Percentiles rank a stretch among this genome's conserved stretches.
Conservation (phyloP, 495 filamentous ascomycete genomes). For the Daldinia concentrica region DNA sequence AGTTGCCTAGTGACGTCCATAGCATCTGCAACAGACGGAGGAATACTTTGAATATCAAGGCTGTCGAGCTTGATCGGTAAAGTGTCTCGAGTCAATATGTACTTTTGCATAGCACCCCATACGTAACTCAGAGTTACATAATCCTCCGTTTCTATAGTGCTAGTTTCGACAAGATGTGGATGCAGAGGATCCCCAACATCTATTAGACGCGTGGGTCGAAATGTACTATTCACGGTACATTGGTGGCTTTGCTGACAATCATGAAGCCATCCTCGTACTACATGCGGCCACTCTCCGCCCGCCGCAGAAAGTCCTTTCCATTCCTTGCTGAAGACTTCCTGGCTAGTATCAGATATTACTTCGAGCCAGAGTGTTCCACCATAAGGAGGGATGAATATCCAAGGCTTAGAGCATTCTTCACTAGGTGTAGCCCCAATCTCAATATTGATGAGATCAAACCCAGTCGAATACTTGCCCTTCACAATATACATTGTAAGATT, state of each 20-base stretch:
- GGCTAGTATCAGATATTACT: constrained; percentile 3
- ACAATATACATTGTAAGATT: neutral
- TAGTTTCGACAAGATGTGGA: constrained; percentile 4
- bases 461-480: constrained; percentile 5
- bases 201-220: constrained; percentile 12
- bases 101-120: constrained; percentile 10
- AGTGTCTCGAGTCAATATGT: neutral
- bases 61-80: neutral
- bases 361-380: constrained; percentile 13
- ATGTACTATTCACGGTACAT: neutral
- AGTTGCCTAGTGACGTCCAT: constrained; percentile 3
- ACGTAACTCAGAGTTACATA: constrained; percentile 13
- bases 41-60: constrained; percentile 4
- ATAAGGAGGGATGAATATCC: constrained; percentile 16
- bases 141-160: neutral
- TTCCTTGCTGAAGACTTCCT: neutral
- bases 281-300: neutral
- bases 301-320: constrained; percentile 7
- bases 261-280: constrained; percentile 10
- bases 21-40: neutral
- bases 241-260: neutral
- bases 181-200: constrained; percentile 3
- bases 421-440: constrained; percentile 10
- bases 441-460: constrained; percentile 12
- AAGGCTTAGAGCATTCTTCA: constrained; percentile 8